These are phyloP conservation scores for Volvariella volvacea DNA, from an alignment of 1,284 basidiomycete genomes.

Conservation along the genomic window DNA sequence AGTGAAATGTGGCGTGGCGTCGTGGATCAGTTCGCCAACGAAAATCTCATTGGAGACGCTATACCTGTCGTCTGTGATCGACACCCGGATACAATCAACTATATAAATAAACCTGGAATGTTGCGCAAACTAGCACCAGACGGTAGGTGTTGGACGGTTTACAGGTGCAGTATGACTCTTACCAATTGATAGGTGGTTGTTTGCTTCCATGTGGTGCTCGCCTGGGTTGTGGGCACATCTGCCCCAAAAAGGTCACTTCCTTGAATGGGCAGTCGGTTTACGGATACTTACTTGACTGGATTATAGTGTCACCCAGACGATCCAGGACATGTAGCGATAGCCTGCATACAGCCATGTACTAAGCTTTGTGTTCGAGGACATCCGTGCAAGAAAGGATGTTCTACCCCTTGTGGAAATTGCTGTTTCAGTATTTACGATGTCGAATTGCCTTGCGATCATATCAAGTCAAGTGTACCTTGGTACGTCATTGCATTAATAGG, in stretches of 20 bases:
- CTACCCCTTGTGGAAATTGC: conserved; percentile 52
- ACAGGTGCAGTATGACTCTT: not conserved
- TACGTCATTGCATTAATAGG: conserved; percentile 21
- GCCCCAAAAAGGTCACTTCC: conserved; percentile 48
- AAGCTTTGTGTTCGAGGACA: conserved; percentile 49
- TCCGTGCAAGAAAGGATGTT: conserved; percentile 56
- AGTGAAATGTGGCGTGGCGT: conserved; percentile 58
- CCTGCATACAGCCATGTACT: conserved; percentile 47
- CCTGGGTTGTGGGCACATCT: conserved; percentile 65
- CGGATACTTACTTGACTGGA: conserved; percentile 1
- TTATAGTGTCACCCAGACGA: conserved; percentile 64
- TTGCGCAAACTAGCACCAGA: conserved; percentile 52
- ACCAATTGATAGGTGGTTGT: conserved; percentile 48
- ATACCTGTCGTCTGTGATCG: conserved; percentile 55
- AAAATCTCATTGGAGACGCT: conserved; percentile 40
- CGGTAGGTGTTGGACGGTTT: conserved; percentile 25
- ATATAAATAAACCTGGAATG: conserved; percentile 44
- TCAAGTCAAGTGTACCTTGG: conserved; percentile 46
- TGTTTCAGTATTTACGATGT: conserved; percentile 39
- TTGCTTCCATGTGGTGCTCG: conserved; percentile 45
- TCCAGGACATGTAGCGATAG: conserved; percentile 41
- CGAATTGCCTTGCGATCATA: conserved; percentile 60
- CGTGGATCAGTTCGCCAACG: conserved; percentile 44
- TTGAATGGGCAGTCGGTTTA: not conserved
- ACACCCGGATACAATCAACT: conserved; percentile 39